phyloP scores from a whole-genome alignment of 805 yeast species.

The Ogataea nitratoaversa region DNA sequence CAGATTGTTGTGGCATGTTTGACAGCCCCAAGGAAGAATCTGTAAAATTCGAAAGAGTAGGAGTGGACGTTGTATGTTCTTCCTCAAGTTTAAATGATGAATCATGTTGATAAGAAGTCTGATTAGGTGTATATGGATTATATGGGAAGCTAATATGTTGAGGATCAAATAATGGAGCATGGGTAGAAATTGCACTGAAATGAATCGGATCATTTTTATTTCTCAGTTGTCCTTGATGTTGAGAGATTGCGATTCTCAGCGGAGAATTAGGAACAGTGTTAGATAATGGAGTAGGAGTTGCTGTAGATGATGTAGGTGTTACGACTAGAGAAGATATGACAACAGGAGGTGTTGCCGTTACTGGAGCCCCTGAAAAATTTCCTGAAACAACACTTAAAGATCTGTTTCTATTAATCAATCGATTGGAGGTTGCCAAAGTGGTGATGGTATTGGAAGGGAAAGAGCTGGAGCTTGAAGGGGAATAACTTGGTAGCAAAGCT shows the following conservation, averaged over 20 bases:
- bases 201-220: not conserved
- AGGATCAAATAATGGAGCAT: slow-evolving; percentile 4
- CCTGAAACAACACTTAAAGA: slow-evolving; percentile 15
- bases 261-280: slow-evolving; percentile 2
- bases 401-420: slow-evolving; percentile 11
- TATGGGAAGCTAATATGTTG: not conserved
- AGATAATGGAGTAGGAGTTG: not conserved
- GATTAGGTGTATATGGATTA: not conserved
- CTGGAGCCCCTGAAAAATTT: slow-evolving; percentile 2
- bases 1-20: not conserved
- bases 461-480: slow-evolving; percentile 7
- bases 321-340: not conserved
- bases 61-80: too few species aligned
- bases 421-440: slow-evolving; percentile 3
- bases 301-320: not conserved
- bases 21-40: not conserved
- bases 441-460: not conserved
- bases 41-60: too few species aligned
- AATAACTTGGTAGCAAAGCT: slow-evolving; percentile 6
- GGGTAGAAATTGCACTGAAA: not conserved
- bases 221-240: not conserved
- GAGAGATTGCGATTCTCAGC: not conserved
- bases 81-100: too few species aligned
- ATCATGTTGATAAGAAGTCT: not conserved
- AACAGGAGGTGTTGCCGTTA: not conserved